These are phyloP conservation scores for Aspergillus sp. DNA, from an alignment of 2,329 filamentous ascomycete species.

Conservation along the genomic window DNA sequence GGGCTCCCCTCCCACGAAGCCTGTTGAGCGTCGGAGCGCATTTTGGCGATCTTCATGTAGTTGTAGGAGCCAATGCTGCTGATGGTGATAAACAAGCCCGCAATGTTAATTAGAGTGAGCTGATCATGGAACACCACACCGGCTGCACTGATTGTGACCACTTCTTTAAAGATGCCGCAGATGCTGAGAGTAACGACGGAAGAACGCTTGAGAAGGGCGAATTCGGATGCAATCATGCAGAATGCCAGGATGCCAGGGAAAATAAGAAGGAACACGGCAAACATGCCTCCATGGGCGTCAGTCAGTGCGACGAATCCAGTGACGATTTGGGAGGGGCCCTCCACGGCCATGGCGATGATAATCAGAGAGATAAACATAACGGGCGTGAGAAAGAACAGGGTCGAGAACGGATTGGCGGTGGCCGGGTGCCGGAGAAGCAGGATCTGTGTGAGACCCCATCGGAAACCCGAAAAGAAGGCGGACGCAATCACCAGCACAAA, in stretches of 20 bases:
- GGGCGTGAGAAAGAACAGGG: slow-evolving; percentile 95
- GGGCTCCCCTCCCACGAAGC: slow-evolving; percentile 31
- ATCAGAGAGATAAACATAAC: slow-evolving; percentile 89
- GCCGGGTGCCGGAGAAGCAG: slow-evolving; percentile 89
- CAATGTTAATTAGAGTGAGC: slow-evolving; percentile 81
- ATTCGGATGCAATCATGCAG: slow-evolving; percentile 94
- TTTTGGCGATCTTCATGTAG: slow-evolving; percentile 86
- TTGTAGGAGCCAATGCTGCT: slow-evolving; percentile 86
- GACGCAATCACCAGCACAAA: slow-evolving; percentile 92
- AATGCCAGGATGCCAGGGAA: slow-evolving; percentile 92
- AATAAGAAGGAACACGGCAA: slow-evolving; percentile 70
- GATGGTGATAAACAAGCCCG: slow-evolving; percentile 85
- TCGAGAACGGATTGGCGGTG: slow-evolving; percentile 93
- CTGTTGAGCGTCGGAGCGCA: slow-evolving; percentile 70
- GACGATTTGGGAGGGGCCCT: slow-evolving; percentile 69
- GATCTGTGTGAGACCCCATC: slow-evolving; percentile 98
- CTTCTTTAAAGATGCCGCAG: slow-evolving; percentile 98
- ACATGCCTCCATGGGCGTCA: slow-evolving; percentile 63
- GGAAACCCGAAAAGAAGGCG: slow-evolving; percentile 92
- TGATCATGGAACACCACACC: slow-evolving; percentile 84
- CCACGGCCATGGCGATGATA: slow-evolving; percentile 77
- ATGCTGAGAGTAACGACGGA: slow-evolving; percentile 95
- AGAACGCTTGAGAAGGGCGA: slow-evolving; percentile 89
- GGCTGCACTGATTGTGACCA: slow-evolving; percentile 88
- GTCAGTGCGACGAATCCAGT: slow-evolving; percentile 64